phyloP scores from a whole-genome alignment of 2,329 filamentous ascomycete species.

The Colletotrichum liriopes region DNA sequence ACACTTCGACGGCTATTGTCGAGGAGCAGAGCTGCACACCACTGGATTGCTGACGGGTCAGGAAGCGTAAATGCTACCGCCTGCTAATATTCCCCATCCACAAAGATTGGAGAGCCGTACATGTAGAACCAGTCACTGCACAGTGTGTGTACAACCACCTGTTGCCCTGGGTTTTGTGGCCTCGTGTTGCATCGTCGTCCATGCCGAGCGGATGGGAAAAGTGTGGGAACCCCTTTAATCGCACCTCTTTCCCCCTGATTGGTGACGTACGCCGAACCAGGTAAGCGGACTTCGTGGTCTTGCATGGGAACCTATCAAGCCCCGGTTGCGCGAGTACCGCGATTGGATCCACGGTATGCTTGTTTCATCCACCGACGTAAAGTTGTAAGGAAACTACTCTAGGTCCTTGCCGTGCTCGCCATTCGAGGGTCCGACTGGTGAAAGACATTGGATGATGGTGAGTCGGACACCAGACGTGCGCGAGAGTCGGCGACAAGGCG shows the following conservation, averaged over 20 bases:
- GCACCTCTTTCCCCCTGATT: background rate
- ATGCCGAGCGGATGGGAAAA: too few relatives aligned
- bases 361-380: background rate
- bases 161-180: background rate
- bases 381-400: background rate
- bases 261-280: background rate
- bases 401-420: background rate
- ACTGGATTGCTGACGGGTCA: background rate
- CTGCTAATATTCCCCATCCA: background rate
- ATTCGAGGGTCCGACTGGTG: background rate
- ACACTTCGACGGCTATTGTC: background rate
- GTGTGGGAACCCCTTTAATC: background rate
- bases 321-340: background rate
- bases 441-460: background rate
- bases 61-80: background rate
- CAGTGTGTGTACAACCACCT: background rate
- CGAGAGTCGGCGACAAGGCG: background rate
- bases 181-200: background rate
- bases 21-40: background rate
- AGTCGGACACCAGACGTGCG: background rate
- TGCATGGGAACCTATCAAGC: background rate
- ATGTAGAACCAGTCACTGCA: background rate
- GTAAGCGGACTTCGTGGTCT: background rate
- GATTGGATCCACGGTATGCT: background rate
- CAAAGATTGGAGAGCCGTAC: background rate